These are phyloP conservation scores for Carex cristatella DNA, from an alignment of 176 grass and related monocot species.

Conservation along the genomic window DNA sequence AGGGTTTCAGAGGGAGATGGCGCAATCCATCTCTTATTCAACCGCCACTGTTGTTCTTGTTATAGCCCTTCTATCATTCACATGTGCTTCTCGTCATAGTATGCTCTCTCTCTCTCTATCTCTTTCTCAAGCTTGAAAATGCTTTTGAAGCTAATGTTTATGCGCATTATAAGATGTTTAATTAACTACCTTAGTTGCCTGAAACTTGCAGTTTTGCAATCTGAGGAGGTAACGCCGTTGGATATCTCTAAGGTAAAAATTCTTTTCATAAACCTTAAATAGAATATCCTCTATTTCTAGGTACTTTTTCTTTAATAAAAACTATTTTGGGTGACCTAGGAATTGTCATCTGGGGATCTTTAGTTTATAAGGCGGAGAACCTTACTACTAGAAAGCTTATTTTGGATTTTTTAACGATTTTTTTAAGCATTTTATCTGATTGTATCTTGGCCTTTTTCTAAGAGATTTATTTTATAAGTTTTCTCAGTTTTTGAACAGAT, in stretches of 20 bases:
- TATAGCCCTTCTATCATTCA: constrained; percentile 13
- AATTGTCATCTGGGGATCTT: background rate
- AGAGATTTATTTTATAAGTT: background rate
- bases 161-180: background rate
- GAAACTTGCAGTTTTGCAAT: constrained; percentile 17
- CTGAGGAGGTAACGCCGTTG: constrained; percentile 3
- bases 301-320: background rate
- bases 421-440: background rate
- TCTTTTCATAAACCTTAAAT: background rate
- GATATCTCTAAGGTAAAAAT: constrained; percentile 22
- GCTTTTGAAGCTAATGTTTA: background rate
- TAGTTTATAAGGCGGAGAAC: background rate
- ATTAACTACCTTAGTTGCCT: background rate
- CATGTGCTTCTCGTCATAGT: constrained; percentile 21
- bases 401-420: background rate
- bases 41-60: constrained; percentile 14
- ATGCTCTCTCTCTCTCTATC: background rate
- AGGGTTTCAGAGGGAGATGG: constrained; percentile 6
- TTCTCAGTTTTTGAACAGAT: background rate
- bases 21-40: background rate
- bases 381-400: background rate
- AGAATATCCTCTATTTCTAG: background rate
- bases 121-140: background rate
- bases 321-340: background rate
- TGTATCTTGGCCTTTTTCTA: background rate